Evolutionary conservation across 768 basidiomycete species (phyloP), one percentile per base, ranked within the genome.

Genomic region (Lactifluus hygrophoroides): DNA sequence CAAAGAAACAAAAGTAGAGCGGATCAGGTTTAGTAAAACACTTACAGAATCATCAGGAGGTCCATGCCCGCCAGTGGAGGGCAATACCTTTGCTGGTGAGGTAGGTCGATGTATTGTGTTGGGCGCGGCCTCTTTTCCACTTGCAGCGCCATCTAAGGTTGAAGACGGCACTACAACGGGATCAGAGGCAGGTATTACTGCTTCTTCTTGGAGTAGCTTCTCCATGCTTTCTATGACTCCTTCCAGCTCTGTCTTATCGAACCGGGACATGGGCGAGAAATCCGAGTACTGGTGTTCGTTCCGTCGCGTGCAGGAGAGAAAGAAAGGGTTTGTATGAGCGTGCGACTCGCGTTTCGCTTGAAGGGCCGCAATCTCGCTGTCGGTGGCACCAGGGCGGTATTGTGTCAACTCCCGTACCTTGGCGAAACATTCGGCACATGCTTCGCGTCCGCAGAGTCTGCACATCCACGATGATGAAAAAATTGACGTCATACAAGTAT

Each of bases 391-490:
- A 2, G 75, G 71, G 28, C 74, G 76, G 59, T 80, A 80, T 58
- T 74, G 72, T 9, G 85, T 89, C 35, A 88, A 72, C 14, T 84
- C 81, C 55, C 74, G 72, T 52, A 94, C 82, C 63, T 82, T 84
- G 27, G 78, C 75, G 66, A 82, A 89, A 68, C 94, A 96, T 59
- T 90, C 88, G 1, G 84, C 77, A 68, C 94, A 97, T 9, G 88
- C 83, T 71, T 96, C 94, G 10, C 90, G 83, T 5, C 91, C 94
- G 69, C 94, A 97, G 38, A 82, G 68, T n/a, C 87, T 80, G 69
- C 93, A 95, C 81, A 94, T 88, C 84, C 89, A 95, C 30, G 84
- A 87, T 57, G 83, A 84, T 6, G 88, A 86, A 71, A 95, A 95
- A 57, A 95, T 83, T 13, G 93, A 94, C 5, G 91, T 94, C 78